A percentile compares a stretch with the other conserved stretches of the same genome.
Evolutionary conservation across 1,139 yeast species (phyloP).

Genomic region (Zygosaccharomyces pseudobailii): DNA sequence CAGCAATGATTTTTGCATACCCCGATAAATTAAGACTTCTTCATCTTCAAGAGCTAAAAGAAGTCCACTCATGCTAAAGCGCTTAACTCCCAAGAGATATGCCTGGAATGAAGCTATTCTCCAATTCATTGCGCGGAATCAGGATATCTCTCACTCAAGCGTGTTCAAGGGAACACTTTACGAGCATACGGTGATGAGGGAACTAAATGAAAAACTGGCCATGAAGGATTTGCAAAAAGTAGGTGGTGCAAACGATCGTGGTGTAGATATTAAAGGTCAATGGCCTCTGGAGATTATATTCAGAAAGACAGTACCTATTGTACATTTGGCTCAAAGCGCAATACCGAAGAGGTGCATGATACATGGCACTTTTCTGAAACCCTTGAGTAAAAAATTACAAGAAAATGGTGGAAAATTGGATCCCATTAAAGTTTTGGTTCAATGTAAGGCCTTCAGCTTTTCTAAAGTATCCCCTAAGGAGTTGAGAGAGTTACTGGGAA

Average conservation of each 20-base stretch:
- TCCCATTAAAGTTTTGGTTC: conserved; percentile 42
- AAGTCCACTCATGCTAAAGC: not conserved
- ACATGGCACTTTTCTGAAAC: conserved; percentile 31
- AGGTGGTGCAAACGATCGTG: conserved; percentile 73
- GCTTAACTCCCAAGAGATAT: not conserved
- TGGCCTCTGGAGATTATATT: conserved; percentile 45
- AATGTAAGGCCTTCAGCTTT: conserved; percentile 50
- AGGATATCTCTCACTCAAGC: conserved; percentile 36
- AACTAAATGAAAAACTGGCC: conserved; percentile 40
- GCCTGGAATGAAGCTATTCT: conserved; percentile 14
- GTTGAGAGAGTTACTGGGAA: conserved; percentile 57
- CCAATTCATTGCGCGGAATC: conserved; percentile 20
- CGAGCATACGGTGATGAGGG: conserved; percentile 52
- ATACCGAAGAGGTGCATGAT: conserved; percentile 34
- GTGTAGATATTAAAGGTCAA: conserved; percentile 61
- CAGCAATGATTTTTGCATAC: not conserved
- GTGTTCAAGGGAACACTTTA: conserved; percentile 67
- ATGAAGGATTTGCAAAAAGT: conserved; percentile 39
- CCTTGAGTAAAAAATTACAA: conserved; percentile 19
- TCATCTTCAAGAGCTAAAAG: not conserved
- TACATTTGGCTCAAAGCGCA: conserved; percentile 25
- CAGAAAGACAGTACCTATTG: conserved; percentile 28
- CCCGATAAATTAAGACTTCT: not conserved
- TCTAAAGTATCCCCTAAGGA: conserved; percentile 47
- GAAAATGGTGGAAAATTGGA: conserved; percentile 7